Evolutionary conservation across 805 yeast genomes (phyloP).

Genomic region (Barnettozyma salicaria): DNA sequence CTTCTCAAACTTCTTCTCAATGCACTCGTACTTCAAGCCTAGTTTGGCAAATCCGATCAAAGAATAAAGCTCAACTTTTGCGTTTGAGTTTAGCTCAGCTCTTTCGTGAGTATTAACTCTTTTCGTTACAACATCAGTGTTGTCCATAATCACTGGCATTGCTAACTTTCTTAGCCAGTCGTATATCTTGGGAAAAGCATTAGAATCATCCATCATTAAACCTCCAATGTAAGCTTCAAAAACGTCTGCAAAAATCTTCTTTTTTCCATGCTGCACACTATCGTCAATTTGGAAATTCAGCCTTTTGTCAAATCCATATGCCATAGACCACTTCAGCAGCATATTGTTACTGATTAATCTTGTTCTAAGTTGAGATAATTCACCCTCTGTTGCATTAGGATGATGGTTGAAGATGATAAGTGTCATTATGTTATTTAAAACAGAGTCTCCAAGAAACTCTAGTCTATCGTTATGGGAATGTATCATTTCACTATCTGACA

Average conservation of each 20-base stretch:
- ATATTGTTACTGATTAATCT: conserved; percentile 67
- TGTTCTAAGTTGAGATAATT: conserved; percentile 63
- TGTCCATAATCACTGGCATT: conserved; percentile 35
- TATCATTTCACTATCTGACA: conserved; percentile 52
- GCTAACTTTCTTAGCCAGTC: conserved; percentile 53
- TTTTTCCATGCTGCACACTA: conserved; percentile 44
- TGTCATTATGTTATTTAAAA: conserved; percentile 68
- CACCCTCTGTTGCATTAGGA: conserved; percentile 77
- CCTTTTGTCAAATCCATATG: conserved; percentile 59
- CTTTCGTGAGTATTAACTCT: conserved; percentile 10
- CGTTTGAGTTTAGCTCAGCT: conserved; percentile 46
- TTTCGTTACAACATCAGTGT: conserved; percentile 6
- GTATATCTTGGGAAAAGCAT: conserved; percentile 42
- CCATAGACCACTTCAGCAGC: conserved; percentile 60
- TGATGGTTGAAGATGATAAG: conserved; percentile 57
- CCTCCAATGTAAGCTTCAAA: conserved; percentile 96
- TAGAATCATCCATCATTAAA: conserved; percentile 49
- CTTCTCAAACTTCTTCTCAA: conserved; percentile 32
- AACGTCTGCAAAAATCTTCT: conserved; percentile 78
- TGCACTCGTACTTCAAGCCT: conserved; percentile 49
- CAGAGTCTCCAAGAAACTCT: conserved; percentile 88
- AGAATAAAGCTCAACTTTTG: conserved; percentile 74
- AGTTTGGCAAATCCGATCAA: conserved; percentile 69
- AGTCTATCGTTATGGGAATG: conserved; percentile 75
- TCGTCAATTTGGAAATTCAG: conserved; percentile 47